Evolutionary conservation across 2,329 filamentous ascomycete genomes (phyloP).

Genomic region (Monilinia aucupariae): DNA sequence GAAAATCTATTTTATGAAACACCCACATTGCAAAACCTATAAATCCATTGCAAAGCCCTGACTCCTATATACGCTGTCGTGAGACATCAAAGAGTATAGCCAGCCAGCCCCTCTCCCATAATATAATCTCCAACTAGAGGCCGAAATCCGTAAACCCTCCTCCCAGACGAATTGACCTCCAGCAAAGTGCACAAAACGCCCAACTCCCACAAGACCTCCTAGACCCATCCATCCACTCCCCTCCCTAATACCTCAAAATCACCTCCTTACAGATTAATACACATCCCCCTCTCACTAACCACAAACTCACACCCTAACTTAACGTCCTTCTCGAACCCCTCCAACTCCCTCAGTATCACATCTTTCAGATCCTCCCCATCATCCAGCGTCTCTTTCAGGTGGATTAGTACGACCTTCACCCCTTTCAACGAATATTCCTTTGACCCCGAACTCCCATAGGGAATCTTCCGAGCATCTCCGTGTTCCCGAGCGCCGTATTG

Average conservation of each 20-base stretch:
- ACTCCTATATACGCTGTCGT: not conserved
- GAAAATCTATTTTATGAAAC: not conserved
- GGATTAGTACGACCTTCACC: constrained; percentile 79
- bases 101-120: not conserved
- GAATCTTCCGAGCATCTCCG: not conserved
- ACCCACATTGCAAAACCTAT: not conserved
- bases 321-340: constrained; percentile 50
- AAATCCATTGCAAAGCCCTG: not conserved
- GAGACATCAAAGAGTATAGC: not conserved
- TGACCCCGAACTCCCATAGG: not conserved
- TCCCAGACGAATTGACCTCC: not conserved
- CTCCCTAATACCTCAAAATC: not conserved
- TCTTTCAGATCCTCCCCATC: constrained; percentile 63
- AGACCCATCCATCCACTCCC: not conserved
- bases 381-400: constrained; percentile 79
- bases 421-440: constrained; percentile 49
- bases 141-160: not conserved
- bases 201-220: not conserved
- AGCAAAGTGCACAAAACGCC: not conserved
- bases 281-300: constrained; percentile 38
- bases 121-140: not conserved
- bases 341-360: constrained; percentile 64
- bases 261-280: not conserved
- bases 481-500: too few species aligned
- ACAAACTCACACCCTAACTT: constrained; percentile 74